Conservation (phyloP, 2,329 filamentous ascomycete genomes). For the Alternaria sp. region DNA sequence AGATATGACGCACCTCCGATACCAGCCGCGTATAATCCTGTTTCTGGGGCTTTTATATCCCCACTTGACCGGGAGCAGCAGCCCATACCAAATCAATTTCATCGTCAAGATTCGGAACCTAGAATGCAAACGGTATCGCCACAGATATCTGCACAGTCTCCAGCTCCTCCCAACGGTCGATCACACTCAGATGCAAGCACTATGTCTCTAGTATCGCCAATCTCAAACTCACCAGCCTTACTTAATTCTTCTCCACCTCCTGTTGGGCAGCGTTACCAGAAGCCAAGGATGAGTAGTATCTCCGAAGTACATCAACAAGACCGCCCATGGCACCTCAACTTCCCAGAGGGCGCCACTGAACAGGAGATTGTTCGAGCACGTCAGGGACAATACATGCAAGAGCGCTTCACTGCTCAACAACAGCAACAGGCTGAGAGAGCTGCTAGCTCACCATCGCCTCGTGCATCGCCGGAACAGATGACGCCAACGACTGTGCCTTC, state of each 20-base stretch:
- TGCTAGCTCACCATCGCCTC: slow-evolving; percentile 44
- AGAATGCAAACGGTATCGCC: slow-evolving; percentile 44
- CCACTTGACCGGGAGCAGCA: slow-evolving; percentile 28
- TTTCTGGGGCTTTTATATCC: slow-evolving; percentile 42
- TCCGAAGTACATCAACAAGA: slow-evolving; percentile 41
- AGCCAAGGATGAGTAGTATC: slow-evolving; percentile 48
- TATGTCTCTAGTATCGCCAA: slow-evolving; percentile 43
- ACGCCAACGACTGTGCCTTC: slow-evolving; percentile 22
- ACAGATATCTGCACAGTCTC: slow-evolving; percentile 44
- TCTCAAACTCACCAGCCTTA: slow-evolving; percentile 35
- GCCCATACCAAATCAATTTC: slow-evolving; percentile 23
- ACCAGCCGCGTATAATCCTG: slow-evolving; percentile 46
- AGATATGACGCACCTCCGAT: slow-evolving; percentile 49
- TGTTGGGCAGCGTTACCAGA: slow-evolving; percentile 31
- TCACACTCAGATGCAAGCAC: slow-evolving; percentile 40
- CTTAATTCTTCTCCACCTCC: slow-evolving; percentile 15
- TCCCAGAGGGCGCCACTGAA: slow-evolving; percentile 46
- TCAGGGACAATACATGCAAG: slow-evolving; percentile 47
- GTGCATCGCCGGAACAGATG: slow-evolving; percentile 30
- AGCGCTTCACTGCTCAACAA: slow-evolving; percentile 44
- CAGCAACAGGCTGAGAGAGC: slow-evolving; percentile 43
- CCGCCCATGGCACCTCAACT: slow-evolving; percentile 45
- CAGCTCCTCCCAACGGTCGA: slow-evolving; percentile 30
- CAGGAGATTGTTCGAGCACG: slow-evolving; percentile 49
- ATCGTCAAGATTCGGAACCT: slow-evolving; percentile 38